Percentiles rank a stretch among this genome's conserved stretches.
Evolutionary conservation across 495 filamentous ascomycete species (phyloP).

Genomic region (Hypoxylon fuscum): DNA sequence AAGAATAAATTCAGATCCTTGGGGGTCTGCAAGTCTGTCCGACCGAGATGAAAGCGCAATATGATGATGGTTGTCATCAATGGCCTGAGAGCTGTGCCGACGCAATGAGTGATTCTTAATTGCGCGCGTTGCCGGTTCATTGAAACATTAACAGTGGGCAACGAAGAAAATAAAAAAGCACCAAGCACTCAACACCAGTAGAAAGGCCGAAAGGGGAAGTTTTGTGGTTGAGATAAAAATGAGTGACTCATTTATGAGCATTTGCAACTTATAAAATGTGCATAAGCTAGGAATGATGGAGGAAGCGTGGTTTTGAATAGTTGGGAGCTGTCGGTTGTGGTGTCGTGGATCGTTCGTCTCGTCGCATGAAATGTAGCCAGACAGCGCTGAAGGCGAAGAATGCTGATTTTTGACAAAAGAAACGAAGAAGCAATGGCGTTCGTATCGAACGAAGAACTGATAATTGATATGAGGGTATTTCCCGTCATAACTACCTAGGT

Average conservation of each 20-base stretch:
- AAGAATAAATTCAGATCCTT: slow-evolving; percentile 32
- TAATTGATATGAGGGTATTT: slow-evolving; percentile 30
- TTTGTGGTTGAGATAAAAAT: slow-evolving; percentile 26
- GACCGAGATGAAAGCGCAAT: slow-evolving; percentile 10
- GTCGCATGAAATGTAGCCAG: slow-evolving; percentile 41
- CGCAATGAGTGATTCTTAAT: background rate
- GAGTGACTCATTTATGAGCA: slow-evolving; percentile 17
- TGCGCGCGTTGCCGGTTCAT: slow-evolving; percentile 33
- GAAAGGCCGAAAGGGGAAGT: slow-evolving; percentile 34
- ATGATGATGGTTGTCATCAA: background rate
- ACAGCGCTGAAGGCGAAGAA: slow-evolving; percentile 37
- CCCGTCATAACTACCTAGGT: slow-evolving; percentile 4
- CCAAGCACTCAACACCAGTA: slow-evolving; percentile 45
- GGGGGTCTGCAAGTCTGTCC: slow-evolving; percentile 23
- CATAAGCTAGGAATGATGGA: slow-evolving; percentile 23
- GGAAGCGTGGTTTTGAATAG: slow-evolving; percentile 16
- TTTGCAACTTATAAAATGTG: slow-evolving; percentile 16
- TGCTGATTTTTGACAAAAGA: slow-evolving; percentile 53
- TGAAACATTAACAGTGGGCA: slow-evolving; percentile 42
- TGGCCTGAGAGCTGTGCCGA: background rate
- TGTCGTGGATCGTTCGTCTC: slow-evolving; percentile 38
- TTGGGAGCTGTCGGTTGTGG: slow-evolving; percentile 24
- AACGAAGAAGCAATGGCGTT: slow-evolving; percentile 48
- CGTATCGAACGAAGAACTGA: slow-evolving; percentile 56
- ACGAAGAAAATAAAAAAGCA: slow-evolving; percentile 32